Conservation (phyloP, 1,284 basidiomycete genomes). For the Cystobasidiaceae sp. region DNA sequence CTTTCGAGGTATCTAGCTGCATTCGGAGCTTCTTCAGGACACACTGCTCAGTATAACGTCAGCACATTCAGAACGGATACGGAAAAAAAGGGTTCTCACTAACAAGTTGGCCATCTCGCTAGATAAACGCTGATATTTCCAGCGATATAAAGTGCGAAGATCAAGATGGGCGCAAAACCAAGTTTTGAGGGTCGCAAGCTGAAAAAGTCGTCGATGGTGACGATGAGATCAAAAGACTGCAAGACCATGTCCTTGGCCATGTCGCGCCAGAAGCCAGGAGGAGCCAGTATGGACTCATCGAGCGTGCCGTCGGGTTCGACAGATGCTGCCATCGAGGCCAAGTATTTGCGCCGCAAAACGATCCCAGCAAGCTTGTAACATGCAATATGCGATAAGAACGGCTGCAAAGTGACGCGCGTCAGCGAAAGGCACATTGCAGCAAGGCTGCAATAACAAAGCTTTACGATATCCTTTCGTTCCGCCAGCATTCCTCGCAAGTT, state of each 20-base stretch:
- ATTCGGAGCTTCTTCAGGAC: constrained; percentile 12
- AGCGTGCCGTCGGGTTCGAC: constrained; percentile 8
- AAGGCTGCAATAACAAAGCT: neutral
- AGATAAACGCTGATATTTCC: constrained; percentile 13
- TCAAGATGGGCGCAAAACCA: constrained; percentile 14
- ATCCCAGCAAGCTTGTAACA: constrained; percentile 19
- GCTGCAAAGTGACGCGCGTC: neutral
- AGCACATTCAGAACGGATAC: no score
- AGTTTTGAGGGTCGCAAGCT: neutral
- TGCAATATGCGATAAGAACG: constrained; percentile 14
- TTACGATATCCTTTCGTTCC: constrained; percentile 15
- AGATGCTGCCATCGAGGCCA: constrained; percentile 17
- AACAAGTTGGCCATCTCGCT: constrained; percentile 13
- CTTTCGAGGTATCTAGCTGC: neutral
- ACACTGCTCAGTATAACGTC: no score
- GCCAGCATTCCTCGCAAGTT: constrained; percentile 22
- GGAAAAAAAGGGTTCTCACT: no score
- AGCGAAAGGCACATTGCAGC: neutral
- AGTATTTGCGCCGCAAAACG: constrained; percentile 10
- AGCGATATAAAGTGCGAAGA: constrained; percentile 11
- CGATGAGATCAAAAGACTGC: constrained; percentile 5
- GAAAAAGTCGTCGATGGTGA: constrained; percentile 24
- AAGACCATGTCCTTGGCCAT: constrained; percentile 18
- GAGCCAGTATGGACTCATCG: constrained; percentile 6
- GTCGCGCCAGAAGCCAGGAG: constrained; percentile 10